Conservation (phyloP, 305 asterid genomes). For the Coffea humblotiana region DNA sequence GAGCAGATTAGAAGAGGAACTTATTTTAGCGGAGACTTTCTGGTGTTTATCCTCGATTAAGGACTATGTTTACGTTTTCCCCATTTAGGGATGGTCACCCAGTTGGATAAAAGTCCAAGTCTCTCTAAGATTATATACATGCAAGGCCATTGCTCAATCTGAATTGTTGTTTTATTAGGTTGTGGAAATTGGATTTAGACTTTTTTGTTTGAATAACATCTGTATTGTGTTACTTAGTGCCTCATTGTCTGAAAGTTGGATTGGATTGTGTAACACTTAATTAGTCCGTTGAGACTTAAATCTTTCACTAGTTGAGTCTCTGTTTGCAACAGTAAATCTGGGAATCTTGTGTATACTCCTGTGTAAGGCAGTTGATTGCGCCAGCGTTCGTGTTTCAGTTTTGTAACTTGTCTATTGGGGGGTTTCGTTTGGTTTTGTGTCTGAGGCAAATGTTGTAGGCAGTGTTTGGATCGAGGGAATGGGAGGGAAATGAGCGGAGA, state of each 20-base stretch:
- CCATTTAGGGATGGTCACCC: conserved; percentile 24
- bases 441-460: too few species aligned
- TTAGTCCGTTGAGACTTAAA: background rate
- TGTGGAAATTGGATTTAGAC: conserved; percentile 6
- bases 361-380: too few species aligned
- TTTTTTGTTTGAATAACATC: conserved; percentile 3
- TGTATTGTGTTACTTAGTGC: background rate
- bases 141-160: conserved; percentile 23
- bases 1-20: conserved; percentile 56
- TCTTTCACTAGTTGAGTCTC: background rate
- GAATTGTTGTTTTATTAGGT: conserved; percentile 1
- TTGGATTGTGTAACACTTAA: conserved; percentile 2
- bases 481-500: too few species aligned
- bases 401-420: too few species aligned
- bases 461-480: too few species aligned
- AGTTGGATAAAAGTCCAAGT: conserved; percentile 18
- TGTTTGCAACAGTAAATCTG: too few species aligned
- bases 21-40: conserved; percentile 4
- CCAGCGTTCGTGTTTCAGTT: too few species aligned
- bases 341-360: too few species aligned
- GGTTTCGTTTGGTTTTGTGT: too few species aligned
- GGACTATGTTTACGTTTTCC: conserved; percentile 25
- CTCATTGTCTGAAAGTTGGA: background rate
- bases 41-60: conserved; percentile 15
- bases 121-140: conserved; percentile 17